Percentiles rank a stretch among this genome's conserved stretches.
These are phyloP conservation scores for Scheffersomyces stambukii DNA, from an alignment of 1,139 yeast species.

Conservation along the genomic window DNA sequence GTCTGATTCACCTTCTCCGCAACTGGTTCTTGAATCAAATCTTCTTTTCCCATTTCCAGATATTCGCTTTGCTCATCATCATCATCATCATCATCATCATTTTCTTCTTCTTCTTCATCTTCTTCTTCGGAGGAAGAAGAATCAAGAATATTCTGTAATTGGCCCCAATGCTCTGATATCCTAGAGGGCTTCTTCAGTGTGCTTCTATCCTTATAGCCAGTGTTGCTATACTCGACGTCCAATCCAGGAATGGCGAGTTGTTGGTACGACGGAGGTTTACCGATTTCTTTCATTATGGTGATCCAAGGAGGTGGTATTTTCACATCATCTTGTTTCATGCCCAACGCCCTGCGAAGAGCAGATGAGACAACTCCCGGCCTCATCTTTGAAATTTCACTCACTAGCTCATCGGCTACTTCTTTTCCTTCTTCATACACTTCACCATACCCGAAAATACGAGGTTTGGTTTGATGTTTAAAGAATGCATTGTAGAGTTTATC, in stretches of 20 bases:
- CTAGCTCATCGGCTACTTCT: slow-evolving; percentile 47
- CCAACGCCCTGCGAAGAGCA: slow-evolving; percentile 63
- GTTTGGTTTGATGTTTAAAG: slow-evolving; percentile 75
- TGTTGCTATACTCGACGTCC: slow-evolving; percentile 38
- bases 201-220: slow-evolving; percentile 27
- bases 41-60: slow-evolving; percentile 12
- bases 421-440: slow-evolving; percentile 80
- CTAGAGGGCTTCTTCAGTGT: slow-evolving; percentile 12
- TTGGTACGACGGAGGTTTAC: slow-evolving; percentile 85
- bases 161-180: slow-evolving; percentile 37
- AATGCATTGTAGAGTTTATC: slow-evolving; percentile 82
- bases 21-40: slow-evolving; percentile 8
- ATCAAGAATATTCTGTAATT: slow-evolving; percentile 31
- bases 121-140: slow-evolving; percentile 31
- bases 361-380: slow-evolving; percentile 69
- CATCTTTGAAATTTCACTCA: slow-evolving; percentile 32
- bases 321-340: slow-evolving; percentile 50
- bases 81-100: slow-evolving; percentile 16
- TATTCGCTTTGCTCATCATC: slow-evolving; percentile 16
- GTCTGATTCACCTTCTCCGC: slow-evolving; percentile 7
- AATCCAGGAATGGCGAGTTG: slow-evolving; percentile 55
- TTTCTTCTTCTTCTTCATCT: slow-evolving; percentile 18
- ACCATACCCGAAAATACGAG: slow-evolving; percentile 64
- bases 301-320: slow-evolving; percentile 79
- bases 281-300: slow-evolving; percentile 60